Percentiles rank a stretch among this genome's conserved stretches.
phyloP scores from a whole-genome alignment of 1,284 basidiomycete genomes.

The Tranzscheliella williamsii region DNA sequence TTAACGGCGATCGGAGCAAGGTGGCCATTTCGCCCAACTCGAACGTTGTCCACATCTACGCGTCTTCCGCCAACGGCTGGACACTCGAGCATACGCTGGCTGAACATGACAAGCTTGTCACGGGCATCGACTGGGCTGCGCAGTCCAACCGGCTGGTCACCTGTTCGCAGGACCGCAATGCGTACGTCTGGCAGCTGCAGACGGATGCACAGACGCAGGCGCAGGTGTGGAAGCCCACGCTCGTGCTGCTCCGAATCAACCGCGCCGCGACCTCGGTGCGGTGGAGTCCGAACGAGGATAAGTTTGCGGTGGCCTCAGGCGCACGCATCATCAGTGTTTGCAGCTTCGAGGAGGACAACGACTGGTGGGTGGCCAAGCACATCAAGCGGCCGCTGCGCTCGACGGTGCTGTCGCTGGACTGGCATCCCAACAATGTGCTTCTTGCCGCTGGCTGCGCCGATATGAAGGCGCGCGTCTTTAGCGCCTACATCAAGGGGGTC shows the following conservation, averaged over 20 bases:
- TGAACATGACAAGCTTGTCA: constrained; percentile 98
- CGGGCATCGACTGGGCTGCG: constrained; percentile 98
- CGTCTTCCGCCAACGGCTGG: constrained; percentile 65
- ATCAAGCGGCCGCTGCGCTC: constrained; percentile 95
- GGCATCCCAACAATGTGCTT: constrained; percentile 97
- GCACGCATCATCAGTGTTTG: constrained; percentile 66
- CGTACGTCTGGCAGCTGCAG: constrained; percentile 93
- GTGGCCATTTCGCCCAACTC: constrained; percentile 89
- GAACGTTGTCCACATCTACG: constrained; percentile 83
- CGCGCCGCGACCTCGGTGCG: constrained; percentile 91
- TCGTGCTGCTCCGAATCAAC: constrained; percentile 94
- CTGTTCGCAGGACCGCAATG: constrained; percentile 96
- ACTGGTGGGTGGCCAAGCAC: constrained; percentile 99
- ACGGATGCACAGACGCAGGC: constrained; percentile 69
- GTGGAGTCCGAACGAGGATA: constrained; percentile 97
- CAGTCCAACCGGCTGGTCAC: constrained; percentile 95
- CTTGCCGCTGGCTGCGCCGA: constrained; percentile 93
- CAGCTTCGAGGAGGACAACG: constrained; percentile 67
- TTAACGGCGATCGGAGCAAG: constrained; percentile 86
- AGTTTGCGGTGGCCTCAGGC: constrained; percentile 97
- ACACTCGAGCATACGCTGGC: constrained; percentile 76
- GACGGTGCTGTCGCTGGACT: constrained; percentile 90
- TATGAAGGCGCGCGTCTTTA: constrained; percentile 95
- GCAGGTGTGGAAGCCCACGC: constrained; percentile 87
- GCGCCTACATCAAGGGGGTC: constrained; percentile 98